Evolutionary conservation across 2,329 filamentous ascomycete genomes (phyloP).

Genomic region (Penicillium sp.): DNA sequence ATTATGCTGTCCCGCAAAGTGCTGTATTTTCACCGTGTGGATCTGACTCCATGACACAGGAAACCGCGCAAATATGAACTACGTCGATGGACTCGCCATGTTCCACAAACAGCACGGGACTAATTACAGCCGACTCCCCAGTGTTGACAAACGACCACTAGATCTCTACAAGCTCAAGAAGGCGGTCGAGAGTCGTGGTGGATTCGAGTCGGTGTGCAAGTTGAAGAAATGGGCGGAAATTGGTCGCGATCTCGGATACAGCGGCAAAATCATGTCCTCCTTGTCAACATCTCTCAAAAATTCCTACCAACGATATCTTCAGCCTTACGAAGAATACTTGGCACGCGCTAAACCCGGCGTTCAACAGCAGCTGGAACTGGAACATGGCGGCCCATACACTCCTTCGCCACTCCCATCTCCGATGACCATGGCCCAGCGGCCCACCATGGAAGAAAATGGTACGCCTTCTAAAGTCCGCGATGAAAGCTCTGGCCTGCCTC

Average conservation of each 20-base stretch:
- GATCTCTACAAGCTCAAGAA: constrained; percentile 97
- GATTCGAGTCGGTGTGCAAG: constrained; percentile 96
- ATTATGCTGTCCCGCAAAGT: constrained; percentile 25
- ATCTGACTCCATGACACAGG: constrained; percentile 58
- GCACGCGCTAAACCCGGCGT: constrained; percentile 88
- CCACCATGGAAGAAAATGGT: constrained; percentile 37
- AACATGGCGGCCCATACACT: constrained; percentile 89
- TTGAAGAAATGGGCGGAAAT: constrained; percentile 99
- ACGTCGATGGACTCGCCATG: constrained; percentile 90
- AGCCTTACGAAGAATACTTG: constrained; percentile 94
- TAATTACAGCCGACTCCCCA: constrained; percentile 89
- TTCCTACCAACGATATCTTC: constrained; percentile 95
- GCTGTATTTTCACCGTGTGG: constrained; percentile 28
- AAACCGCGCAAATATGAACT: constrained; percentile 92
- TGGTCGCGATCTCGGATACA: constrained; percentile 92
- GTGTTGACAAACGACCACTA: constrained; percentile 94
- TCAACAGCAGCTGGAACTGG: constrained; percentile 91
- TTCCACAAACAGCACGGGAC: constrained; percentile 97
- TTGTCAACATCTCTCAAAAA: constrained; percentile 97
- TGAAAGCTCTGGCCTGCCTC: constrained; percentile 67
- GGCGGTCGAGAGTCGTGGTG: constrained; percentile 89
- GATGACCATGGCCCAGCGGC: constrained; percentile 66
- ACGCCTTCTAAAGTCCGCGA: constrained; percentile 54
- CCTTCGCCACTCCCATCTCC: constrained; percentile 74
- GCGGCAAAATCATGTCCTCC: constrained; percentile 99